phyloP scores from a whole-genome alignment of 2,329 filamentous ascomycete species.

The Hymenoscyphus salicellus region DNA sequence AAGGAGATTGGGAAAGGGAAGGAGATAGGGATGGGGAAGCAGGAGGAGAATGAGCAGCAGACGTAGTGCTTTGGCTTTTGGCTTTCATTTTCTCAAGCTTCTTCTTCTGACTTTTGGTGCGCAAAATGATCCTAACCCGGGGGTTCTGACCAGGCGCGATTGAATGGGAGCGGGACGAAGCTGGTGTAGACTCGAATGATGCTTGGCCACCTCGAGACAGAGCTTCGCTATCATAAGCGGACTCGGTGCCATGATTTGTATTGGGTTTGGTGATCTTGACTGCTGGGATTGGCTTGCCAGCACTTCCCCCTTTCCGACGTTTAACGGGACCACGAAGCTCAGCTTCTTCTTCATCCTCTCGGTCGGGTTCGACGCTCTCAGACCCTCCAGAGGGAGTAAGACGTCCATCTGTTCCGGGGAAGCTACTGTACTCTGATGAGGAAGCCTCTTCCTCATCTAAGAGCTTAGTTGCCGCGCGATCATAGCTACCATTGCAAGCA shows the following conservation, averaged over 20 bases:
- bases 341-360: constrained; percentile 48
- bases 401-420: constrained; percentile 14
- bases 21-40: too few species aligned
- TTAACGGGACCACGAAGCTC: constrained; percentile 45
- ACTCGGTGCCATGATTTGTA: constrained; percentile 6
- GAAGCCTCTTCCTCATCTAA: constrained; percentile 45
- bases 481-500: constrained; percentile 57
- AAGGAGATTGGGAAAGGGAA: background rate
- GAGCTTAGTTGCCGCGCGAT: constrained; percentile 48
- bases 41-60: background rate
- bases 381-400: constrained; percentile 40
- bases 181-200: background rate
- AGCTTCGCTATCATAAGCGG: constrained; percentile 1
- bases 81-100: background rate
- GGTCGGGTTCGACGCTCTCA: constrained; percentile 50
- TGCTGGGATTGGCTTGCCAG: background rate
- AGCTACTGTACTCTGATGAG: constrained; percentile 37
- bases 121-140: constrained; percentile 10
- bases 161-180: background rate
- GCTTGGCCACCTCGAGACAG: background rate
- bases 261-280: constrained; percentile 4
- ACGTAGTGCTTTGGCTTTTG: background rate
- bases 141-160: constrained; percentile 1
- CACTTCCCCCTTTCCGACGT: background rate
- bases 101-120: constrained; percentile 2